Conservation (phyloP, 352 stramenopile species). For the Globisporangium iwayamae region DNA sequence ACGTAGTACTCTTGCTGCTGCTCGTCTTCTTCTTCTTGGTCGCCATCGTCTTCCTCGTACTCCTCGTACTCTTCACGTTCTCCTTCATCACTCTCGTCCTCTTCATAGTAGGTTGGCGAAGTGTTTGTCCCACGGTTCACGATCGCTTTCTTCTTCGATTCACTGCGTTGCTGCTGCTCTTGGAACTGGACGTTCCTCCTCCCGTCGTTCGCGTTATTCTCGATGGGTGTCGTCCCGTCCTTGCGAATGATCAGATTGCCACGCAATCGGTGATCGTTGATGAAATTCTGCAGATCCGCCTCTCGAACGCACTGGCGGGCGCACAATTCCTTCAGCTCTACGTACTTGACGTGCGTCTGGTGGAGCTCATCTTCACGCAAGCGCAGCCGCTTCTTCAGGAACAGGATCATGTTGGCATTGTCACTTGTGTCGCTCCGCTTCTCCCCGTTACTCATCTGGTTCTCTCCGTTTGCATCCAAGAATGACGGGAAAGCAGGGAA, state of each 20-base stretch:
- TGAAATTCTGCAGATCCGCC: slow-evolving; percentile 75
- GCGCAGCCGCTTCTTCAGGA: slow-evolving; percentile 57
- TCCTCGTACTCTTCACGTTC: slow-evolving; percentile 10
- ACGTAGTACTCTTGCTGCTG: slow-evolving; percentile 28
- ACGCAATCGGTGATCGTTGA: slow-evolving; percentile 73
- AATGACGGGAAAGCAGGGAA: slow-evolving; percentile 45
- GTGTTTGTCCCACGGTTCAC: slow-evolving; percentile 23
- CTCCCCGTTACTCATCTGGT: not conserved
- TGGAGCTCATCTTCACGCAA: slow-evolving; percentile 58
- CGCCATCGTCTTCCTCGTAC: slow-evolving; percentile 27
- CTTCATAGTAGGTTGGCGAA: slow-evolving; percentile 12
- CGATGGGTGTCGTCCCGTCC: slow-evolving; percentile 5
- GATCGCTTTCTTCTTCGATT: slow-evolving; percentile 17
- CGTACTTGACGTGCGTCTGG: slow-evolving; percentile 59
- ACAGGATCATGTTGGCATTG: slow-evolving; percentile 30
- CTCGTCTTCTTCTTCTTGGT: slow-evolving; percentile 18
- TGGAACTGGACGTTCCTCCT: slow-evolving; percentile 21
- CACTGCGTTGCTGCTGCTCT: slow-evolving; percentile 9
- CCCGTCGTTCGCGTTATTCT: slow-evolving; percentile 12
- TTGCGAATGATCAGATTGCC: slow-evolving; percentile 63
- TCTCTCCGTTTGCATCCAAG: not conserved
- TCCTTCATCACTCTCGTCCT: slow-evolving; percentile 25
- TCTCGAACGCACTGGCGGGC: slow-evolving; percentile 73
- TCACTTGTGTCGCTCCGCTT: slow-evolving; percentile 13
- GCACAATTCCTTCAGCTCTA: slow-evolving; percentile 74